Evolutionary conservation across 768 basidiomycete genomes (phyloP).

Genomic region (Nevesoporus exiguus): DNA sequence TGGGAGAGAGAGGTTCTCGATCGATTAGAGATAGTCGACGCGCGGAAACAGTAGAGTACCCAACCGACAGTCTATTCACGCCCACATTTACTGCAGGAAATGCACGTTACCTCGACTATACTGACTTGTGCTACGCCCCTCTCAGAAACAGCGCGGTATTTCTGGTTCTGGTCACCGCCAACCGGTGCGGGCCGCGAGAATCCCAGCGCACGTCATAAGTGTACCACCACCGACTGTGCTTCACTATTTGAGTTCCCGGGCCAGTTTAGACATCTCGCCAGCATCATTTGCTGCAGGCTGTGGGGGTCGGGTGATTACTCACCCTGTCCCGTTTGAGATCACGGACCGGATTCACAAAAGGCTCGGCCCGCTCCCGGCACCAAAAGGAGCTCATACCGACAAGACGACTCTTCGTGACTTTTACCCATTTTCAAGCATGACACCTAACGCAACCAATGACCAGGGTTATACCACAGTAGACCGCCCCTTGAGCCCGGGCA

Average conservation of each 20-base stretch:
- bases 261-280: too few species aligned
- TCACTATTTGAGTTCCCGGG: too few species aligned
- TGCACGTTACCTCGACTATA: background rate
- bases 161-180: too few species aligned
- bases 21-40: constrained; percentile 56
- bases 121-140: background rate
- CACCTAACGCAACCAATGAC: constrained; percentile 28
- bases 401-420: background rate
- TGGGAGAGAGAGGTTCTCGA: constrained; percentile 86
- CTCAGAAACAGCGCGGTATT: background rate
- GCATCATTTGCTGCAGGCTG: too few species aligned
- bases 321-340: too few species aligned
- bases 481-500: constrained; percentile 67
- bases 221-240: too few species aligned
- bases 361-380: constrained; percentile 10
- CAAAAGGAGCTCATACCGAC: background rate
- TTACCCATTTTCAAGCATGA: constrained; percentile 33
- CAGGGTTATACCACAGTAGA: constrained; percentile 20
- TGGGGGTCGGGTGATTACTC: too few species aligned
- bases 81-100: background rate
- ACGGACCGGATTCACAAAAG: constrained; percentile 5
- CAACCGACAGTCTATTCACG: background rate
- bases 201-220: background rate
- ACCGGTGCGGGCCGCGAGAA: constrained; percentile 3
- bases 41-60: constrained; percentile 11